A percentile compares a stretch with the other conserved stretches of the same genome.
phyloP scores from a whole-genome alignment of 345 rosid genomes.

The Citrus maxima region DNA sequence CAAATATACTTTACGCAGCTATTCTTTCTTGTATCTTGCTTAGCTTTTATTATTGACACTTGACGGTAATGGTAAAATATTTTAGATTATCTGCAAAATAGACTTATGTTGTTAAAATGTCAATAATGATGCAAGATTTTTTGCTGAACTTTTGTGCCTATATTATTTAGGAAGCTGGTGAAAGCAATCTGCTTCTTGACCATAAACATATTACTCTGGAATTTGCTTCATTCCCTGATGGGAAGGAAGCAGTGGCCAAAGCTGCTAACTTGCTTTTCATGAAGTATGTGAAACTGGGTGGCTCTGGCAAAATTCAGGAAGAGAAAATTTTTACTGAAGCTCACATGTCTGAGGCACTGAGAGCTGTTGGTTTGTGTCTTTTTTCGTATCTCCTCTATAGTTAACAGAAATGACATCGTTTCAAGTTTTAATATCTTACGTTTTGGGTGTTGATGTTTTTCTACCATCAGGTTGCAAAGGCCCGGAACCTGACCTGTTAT shows the following conservation, averaged over 20 bases:
- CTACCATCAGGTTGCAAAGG: slow-evolving; percentile 53
- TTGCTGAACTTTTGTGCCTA: background rate
- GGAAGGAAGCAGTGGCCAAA: slow-evolving; percentile 78
- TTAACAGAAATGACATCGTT: background rate
- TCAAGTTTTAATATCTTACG: slow-evolving; percentile 1
- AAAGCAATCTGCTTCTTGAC: slow-evolving; percentile 24
- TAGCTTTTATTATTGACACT: background rate
- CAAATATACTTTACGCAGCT: background rate
- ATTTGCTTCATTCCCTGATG: slow-evolving; percentile 67
- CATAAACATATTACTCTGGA: slow-evolving; percentile 47
- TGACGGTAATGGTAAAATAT: background rate
- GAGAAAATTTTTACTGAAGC: slow-evolving; percentile 63
- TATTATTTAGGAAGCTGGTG: slow-evolving; percentile 44
- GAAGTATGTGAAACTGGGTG: slow-evolving; percentile 39
- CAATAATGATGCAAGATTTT: slow-evolving; percentile 7
- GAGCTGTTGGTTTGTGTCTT: slow-evolving; percentile 59
- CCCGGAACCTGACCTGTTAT: slow-evolving; percentile 74
- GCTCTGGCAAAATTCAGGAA: slow-evolving; percentile 33
- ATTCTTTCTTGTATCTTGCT: background rate
- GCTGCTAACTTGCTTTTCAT: slow-evolving; percentile 77
- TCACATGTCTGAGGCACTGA: slow-evolving; percentile 60
- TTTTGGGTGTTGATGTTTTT: slow-evolving; percentile 8
- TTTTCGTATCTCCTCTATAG: slow-evolving; percentile 5
- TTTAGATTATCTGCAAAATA: background rate
- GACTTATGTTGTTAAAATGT: slow-evolving; percentile 1